Conservation (phyloP, 192 early-diverging fungal species). For the Jimgerdemannia flammicorona region DNA sequence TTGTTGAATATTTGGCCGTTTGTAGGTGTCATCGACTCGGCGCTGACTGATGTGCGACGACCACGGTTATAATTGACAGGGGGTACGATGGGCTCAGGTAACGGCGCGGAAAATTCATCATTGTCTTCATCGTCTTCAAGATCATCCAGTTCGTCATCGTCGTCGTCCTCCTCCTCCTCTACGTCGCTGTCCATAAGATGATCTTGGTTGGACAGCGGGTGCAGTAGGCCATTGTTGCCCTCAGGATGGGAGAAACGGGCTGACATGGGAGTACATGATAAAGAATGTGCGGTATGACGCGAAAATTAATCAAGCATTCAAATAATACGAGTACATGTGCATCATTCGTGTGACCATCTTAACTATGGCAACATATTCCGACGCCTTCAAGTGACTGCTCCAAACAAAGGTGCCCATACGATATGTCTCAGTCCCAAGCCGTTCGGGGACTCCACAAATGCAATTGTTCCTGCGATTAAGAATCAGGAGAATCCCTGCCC, state of each 20-base stretch:
- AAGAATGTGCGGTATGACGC: constrained; percentile 33
- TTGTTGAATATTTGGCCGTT: constrained; percentile 78
- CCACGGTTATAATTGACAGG: constrained; percentile 76
- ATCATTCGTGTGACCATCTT: no score
- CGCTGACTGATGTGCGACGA: constrained; percentile 90
- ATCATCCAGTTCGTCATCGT: constrained; percentile 48
- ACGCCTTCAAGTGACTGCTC: no score
- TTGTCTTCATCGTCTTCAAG: constrained; percentile 61
- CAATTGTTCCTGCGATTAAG: no score
- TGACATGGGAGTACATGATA: constrained; percentile 45
- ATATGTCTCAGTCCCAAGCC: neutral
- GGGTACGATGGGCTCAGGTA: constrained; percentile 36
- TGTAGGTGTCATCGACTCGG: constrained; percentile 95
- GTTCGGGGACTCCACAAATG: constrained; percentile 13
- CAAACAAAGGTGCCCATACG: no score
- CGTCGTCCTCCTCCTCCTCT: constrained; percentile 35
- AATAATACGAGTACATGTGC: no score
- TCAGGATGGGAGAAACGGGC: constrained; percentile 24
- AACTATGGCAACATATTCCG: no score
- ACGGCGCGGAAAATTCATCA: constrained; percentile 45
- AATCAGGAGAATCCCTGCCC: no score
- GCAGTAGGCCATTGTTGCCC: constrained; percentile 22
- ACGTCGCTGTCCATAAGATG: constrained; percentile 37
- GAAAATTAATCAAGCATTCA: neutral
- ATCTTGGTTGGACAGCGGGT: constrained; percentile 47